Evolutionary conservation across 2,329 filamentous ascomycete genomes (phyloP).

Genomic region (Xylogone sp.): DNA sequence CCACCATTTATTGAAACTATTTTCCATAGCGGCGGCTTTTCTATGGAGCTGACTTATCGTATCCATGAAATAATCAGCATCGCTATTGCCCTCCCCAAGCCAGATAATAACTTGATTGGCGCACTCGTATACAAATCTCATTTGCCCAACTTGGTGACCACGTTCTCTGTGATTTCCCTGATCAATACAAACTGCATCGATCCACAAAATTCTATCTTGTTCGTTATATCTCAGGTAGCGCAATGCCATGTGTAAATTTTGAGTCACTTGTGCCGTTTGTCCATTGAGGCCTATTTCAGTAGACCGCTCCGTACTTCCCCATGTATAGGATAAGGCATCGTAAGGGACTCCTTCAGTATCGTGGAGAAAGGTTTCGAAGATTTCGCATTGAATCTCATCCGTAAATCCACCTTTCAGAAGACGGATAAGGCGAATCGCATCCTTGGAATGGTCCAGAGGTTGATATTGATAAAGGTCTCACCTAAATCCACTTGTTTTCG

Average conservation of each 20-base stretch:
- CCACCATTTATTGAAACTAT: not conserved
- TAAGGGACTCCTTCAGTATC: slow-evolving; percentile 7
- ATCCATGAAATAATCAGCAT: not conserved
- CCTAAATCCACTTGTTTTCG: too few relatives aligned
- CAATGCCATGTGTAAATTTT: slow-evolving; percentile 10
- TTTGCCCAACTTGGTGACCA: slow-evolving; percentile 16
- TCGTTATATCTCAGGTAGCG: slow-evolving; percentile 6
- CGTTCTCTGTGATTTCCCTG: slow-evolving; percentile 18
- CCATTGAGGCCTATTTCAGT: slow-evolving; percentile 4
- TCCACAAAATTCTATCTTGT: slow-evolving; percentile 8
- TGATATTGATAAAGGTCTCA: slow-evolving; percentile 7
- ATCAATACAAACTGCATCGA: slow-evolving; percentile 23
- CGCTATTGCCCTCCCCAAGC: slow-evolving; percentile 10
- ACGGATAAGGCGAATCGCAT: slow-evolving; percentile 8
- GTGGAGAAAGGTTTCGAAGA: slow-evolving; percentile 6
- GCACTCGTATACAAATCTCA: slow-evolving; percentile 20
- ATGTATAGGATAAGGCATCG: slow-evolving; percentile 11
- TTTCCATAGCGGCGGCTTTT: not conserved
- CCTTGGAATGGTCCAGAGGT: slow-evolving; percentile 4
- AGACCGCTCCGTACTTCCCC: slow-evolving; percentile 6
- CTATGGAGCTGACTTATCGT: not conserved
- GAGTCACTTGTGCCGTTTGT: slow-evolving; percentile 4
- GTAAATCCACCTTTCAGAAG: slow-evolving; percentile 6
- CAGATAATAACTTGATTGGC: slow-evolving; percentile 18
- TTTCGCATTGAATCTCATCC: slow-evolving; percentile 4